Base-by-base conservation (phyloP, 208 protist genomes). In the Leishmania tarentolae region DNA sequence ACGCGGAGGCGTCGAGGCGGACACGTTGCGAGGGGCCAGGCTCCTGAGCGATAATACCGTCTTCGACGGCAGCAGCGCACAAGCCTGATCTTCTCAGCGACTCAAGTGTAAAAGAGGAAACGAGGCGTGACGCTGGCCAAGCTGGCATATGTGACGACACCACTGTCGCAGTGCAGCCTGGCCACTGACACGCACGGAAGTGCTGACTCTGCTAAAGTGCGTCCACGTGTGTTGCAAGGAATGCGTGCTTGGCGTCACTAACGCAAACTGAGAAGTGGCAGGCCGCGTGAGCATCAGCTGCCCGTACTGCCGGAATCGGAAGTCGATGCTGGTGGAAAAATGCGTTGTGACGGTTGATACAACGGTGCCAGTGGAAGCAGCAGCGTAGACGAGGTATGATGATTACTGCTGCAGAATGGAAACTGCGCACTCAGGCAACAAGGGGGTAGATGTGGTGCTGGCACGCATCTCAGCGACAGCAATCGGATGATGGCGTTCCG, bases 151-250 rank as follows among this genome's bases (percentile, higher is more conserved):
- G 77, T 81, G 28, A 88, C 90, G 19, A 87, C 90, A 35, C 44
- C 83, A 65, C 35, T 92, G 35, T 83, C 88, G 66, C 71, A 75
- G 50, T 94, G 90, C 63, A 78, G 80, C 35, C 75, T 94, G 7
- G 92, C 88, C 75, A 79, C 92, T 72, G 88, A 92, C 75, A 63
- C n/a, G 65, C 69, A 91, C 91, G 88, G 61, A 63, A 11, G 83
- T 81, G 28, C 90, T 88, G 42, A 92, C 88, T 8, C 63, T 91
- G 52, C 75, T 92, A 42, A 80, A 65, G 44, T 94, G 91, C 80
- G 76, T 87, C 70, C 91, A 94, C 83, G 59, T 92, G 68, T 94
- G 88, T 73, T 94, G 91, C 83, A 87, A 87, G 65, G 88, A 91
- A 74, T 94, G 91, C 76, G 56, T 92, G 70, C 61, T 91, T 21